These are phyloP conservation scores for Fusarium cicatricum DNA, from an alignment of 2,329 filamentous ascomycete genomes.

Conservation along the genomic window DNA sequence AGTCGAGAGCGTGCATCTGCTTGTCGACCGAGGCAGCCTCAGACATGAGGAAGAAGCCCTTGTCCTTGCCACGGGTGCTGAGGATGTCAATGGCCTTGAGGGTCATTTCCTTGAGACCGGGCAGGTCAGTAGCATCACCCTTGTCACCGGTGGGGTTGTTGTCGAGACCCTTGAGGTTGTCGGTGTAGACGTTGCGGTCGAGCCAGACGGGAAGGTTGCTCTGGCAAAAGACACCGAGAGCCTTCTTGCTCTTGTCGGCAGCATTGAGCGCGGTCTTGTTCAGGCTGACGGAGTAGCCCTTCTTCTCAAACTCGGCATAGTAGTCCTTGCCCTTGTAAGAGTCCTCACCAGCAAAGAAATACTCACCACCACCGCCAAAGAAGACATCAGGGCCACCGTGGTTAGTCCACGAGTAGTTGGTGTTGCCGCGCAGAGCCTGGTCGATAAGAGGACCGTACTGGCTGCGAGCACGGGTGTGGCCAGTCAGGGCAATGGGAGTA, in stretches of 20 bases:
- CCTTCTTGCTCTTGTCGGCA: constrained; percentile 65
- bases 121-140: constrained; percentile 74
- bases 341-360: constrained; percentile 72
- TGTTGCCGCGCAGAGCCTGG: constrained; percentile 76
- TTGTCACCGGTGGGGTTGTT: constrained; percentile 75
- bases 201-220: constrained; percentile 85
- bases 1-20: constrained; percentile 87
- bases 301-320: constrained; percentile 77
- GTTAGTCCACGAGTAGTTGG: constrained; percentile 83
- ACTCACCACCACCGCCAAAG: constrained; percentile 83
- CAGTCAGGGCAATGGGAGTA: constrained; percentile 77
- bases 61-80: constrained; percentile 68
- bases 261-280: constrained; percentile 76
- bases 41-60: constrained; percentile 88
- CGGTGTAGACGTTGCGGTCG: constrained; percentile 81
- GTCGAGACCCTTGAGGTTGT: constrained; percentile 70
- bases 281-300: constrained; percentile 74
- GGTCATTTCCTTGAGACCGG: constrained; percentile 89
- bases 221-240: constrained; percentile 80
- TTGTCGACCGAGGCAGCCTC: constrained; percentile 89
- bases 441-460: constrained; percentile 78
- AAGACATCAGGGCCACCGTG: constrained; percentile 80
- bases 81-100: constrained; percentile 85
- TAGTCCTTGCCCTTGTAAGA: constrained; percentile 79
- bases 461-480: constrained; percentile 75